Base-by-base conservation (phyloP, 2,329 filamentous ascomycete genomes). In the Apiospora arundinis region DNA sequence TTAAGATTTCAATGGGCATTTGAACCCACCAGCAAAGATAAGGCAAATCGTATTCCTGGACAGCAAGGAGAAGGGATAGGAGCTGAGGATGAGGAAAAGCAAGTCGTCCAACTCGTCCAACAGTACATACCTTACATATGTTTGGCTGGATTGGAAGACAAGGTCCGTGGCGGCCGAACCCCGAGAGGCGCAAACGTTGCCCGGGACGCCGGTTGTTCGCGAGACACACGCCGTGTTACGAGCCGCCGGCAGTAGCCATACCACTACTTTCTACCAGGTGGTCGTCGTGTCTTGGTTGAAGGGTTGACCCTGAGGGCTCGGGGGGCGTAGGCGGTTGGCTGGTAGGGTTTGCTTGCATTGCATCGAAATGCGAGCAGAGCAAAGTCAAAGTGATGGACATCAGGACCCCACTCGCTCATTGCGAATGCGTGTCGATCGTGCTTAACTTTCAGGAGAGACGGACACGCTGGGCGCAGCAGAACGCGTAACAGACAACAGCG, bases 391-490 rank as follows among this genome's bases (percentile, higher is more conserved):
- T 60, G 52, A 60, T 60, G 52, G 52, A 60, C 52, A 60, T 60
- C 18, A 28, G 7, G 52, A 8, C 28, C 21, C 52, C 52, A 60
- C 52, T 37, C 9, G 16, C 52, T 60, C 18, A 60, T 60, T 32
- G 52, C 28, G 37, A 32, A 60, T 32, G 18, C 0, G 52, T 37
- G 52, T 60, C 52, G 52, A 60, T 60, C 52, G 52, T 32, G 0
- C 2, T 56, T 25, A 45, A 16, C 25, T 0, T 56, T 56, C 25
- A 56, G 49, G 16, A 37, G 52, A 37, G 52, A 32, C 28, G 25
- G 52, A n/a, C 28, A 60, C 28, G 9, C 18, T 18, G 25, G 52
- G 52, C 52, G 52, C 52, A 60, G 52, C 52, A 60, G 52, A 60
- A 60, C 52, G 52, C 52, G 52, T 60, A 60, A 60, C 52, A 60